phyloP scores from a whole-genome alignment of 139 green algal species.

The Micromonas pusilla region DNA sequence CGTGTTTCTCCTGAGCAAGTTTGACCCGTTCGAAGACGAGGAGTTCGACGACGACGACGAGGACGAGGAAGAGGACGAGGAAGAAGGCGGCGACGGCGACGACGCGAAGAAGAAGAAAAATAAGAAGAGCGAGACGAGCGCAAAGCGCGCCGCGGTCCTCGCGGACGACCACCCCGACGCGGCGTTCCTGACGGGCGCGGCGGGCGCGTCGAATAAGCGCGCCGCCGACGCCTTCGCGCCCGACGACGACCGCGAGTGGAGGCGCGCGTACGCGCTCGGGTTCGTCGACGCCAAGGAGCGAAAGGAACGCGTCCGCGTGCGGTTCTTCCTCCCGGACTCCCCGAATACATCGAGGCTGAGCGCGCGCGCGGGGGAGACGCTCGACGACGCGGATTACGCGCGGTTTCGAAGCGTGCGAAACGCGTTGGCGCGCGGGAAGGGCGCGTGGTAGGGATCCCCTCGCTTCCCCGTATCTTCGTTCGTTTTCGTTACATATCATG shows the following conservation, averaged over 20 bases:
- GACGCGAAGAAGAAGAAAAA: slow-evolving; percentile 49
- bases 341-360: neutral
- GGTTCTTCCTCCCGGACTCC: neutral
- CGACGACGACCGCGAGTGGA: neutral
- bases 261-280: slow-evolving; percentile 15
- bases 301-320: neutral
- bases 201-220: too few relatives aligned
- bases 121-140: neutral
- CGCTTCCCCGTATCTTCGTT: too few relatives aligned
- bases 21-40: slow-evolving; percentile 55
- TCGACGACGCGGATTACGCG: neutral
- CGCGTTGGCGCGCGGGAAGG: neutral
- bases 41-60: slow-evolving; percentile 16
- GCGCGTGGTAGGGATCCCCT: too few relatives aligned
- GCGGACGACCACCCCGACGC: slow-evolving; percentile 1
- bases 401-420: slow-evolving; percentile 7
- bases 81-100: slow-evolving; percentile 58
- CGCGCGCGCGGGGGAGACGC: neutral
- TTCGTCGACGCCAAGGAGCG: neutral
- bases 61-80: slow-evolving; percentile 50
- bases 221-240: neutral
- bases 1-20: slow-evolving; percentile 66
- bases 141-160: neutral
- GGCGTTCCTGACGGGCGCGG: too few relatives aligned
- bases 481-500: too few relatives aligned